Base-by-base conservation (phyloP, 2,329 filamentous ascomycete genomes). In the Xylaria hypoxylon region DNA sequence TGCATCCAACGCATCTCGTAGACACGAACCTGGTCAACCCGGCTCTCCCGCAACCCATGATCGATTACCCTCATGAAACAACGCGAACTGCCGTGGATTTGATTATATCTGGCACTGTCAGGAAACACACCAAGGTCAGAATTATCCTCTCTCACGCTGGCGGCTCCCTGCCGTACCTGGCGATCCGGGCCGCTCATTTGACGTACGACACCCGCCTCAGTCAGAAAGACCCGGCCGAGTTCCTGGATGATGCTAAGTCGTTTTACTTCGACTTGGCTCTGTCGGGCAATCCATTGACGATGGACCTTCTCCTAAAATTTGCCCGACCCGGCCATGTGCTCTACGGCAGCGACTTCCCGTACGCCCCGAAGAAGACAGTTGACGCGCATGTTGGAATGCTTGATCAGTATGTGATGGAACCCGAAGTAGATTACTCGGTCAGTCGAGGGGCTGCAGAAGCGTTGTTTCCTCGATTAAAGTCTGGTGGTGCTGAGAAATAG, bases 81-180 rank as follows among this genome's bases (percentile, higher is more conserved):
- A 79, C 77, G 0, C 79, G 80, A 8, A 74, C 80, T 0, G 83
- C 67, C 86, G 2, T 79, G 2, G 62, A 68, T 31, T 35, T 65
- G 81, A 79, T 85, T 52, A 61, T 74, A 10, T 74, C 68, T n/a
- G 74, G 74, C 4, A 79, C 75, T 0, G 47, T 79, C 5, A 70
- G 72, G 1, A 70, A 76, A 5, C 73, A 75, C 59, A 75, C 77
- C 1, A 69, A 79, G 58, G 79, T 77, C 72, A 84, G 82, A 61
- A 77, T 86, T 62, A 84, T 86, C 59, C 75, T 86, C 3, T 80
- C 80, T 0, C 82, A 85, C 68, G 83, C 79, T 0, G 84, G 83
- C 2, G 83, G 83, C 0, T 79, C 81, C 0, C 72, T 85, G 3
- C 82, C 83, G 0, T 83, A 77, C 57, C 68, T 85, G 17, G 42